A percentile compares a stretch with the other conserved stretches of the same genome.
Conservation (phyloP, 2,329 filamentous ascomycete genomes). For the Fusarium longipes region DNA sequence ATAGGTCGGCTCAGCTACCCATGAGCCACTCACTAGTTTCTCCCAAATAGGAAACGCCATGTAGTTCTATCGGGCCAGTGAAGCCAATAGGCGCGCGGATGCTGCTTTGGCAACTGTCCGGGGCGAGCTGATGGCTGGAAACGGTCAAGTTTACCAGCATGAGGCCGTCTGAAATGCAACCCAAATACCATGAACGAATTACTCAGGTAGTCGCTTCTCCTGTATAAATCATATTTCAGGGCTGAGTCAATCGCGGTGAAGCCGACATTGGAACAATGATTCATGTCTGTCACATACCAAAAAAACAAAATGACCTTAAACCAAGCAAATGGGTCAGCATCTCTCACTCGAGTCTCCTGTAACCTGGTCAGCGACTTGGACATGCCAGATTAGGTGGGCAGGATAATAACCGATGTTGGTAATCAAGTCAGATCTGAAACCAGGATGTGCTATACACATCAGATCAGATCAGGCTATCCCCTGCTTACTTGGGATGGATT, state of each 20-base stretch:
- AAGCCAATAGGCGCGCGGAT: constrained; percentile 48
- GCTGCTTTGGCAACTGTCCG: constrained; percentile 36
- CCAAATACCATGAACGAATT: constrained; percentile 18
- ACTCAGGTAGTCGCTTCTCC: background rate
- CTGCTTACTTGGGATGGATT: constrained; percentile 10
- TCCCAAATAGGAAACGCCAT: constrained; percentile 40
- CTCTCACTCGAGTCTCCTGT: background rate
- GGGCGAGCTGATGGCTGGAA: constrained; percentile 46
- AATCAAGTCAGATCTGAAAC: constrained; percentile 22
- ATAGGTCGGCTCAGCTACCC: constrained; percentile 42
- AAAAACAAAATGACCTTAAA: background rate
- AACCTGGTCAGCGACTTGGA: background rate
- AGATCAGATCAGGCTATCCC: background rate
- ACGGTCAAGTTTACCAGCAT: constrained; percentile 35
- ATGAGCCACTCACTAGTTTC: constrained; percentile 44
- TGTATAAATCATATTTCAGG: background rate
- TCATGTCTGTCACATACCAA: background rate
- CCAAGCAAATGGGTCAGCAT: background rate
- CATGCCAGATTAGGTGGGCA: constrained; percentile 18
- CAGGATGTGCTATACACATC: background rate
- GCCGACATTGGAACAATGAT: constrained; percentile 25
- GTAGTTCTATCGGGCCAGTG: constrained; percentile 30
- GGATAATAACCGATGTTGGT: background rate
- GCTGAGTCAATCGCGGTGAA: constrained; percentile 39
- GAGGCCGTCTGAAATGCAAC: constrained; percentile 44